Percentiles rank a stretch among this genome's conserved stretches.
Evolutionary conservation across 169 alveolate species (phyloP).

Genomic region (Babesia gibsoni): DNA sequence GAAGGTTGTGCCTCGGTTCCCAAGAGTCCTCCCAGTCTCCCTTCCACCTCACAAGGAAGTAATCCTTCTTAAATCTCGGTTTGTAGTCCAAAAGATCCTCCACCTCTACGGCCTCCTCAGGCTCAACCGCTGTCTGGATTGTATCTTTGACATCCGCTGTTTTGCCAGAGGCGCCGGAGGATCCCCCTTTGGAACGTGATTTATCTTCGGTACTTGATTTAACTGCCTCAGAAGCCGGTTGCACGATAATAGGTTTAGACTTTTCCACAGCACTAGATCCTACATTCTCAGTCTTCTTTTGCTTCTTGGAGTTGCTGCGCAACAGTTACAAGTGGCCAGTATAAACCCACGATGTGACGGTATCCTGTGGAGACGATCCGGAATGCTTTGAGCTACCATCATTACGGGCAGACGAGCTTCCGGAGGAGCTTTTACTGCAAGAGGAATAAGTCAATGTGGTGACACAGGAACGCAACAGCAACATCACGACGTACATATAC

Average conservation of each 20-base stretch:
- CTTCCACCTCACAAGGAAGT: constrained; percentile 64
- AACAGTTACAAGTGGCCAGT: no score
- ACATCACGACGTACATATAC: no score
- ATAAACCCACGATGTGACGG: no score
- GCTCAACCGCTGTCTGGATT: neutral
- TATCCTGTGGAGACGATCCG: no score
- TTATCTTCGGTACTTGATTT: neutral
- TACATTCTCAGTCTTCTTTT: neutral
- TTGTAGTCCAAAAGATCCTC: constrained; percentile 64
- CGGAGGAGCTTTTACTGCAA: neutral
- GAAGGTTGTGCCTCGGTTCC: constrained; percentile 65
- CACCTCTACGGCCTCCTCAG: constrained; percentile 69
- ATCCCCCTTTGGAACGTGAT: no score
- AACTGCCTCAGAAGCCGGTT: neutral
- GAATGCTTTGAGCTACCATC: neutral
- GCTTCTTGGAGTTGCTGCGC: neutral
- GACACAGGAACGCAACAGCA: no score
- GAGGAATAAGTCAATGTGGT: no score
- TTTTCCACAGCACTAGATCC: neutral
- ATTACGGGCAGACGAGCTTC: neutral
- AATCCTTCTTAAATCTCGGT: constrained; percentile 61
- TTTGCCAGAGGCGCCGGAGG: no score
- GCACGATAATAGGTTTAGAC: neutral
- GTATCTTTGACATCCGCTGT: no score
- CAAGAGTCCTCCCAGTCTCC: constrained; percentile 71